phyloP scores from a whole-genome alignment of 345 rosid species.

The Noccaea caerulescens region DNA sequence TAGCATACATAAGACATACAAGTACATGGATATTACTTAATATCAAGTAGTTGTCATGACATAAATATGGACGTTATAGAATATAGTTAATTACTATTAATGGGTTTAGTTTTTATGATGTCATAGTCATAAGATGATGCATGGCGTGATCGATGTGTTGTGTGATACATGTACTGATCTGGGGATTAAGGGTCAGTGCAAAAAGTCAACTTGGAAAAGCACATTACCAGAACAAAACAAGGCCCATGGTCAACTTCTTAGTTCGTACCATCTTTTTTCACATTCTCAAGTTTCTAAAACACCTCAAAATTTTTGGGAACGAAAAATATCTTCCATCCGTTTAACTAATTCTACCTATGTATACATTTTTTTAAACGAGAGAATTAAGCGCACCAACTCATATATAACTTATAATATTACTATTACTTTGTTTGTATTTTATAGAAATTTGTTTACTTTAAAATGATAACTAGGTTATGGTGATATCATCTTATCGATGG shows the following conservation, averaged over 20 bases:
- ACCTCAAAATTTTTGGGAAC: conserved; percentile 19
- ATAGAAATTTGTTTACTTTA: background rate
- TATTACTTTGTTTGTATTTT: conserved; percentile 5
- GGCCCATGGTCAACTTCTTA: conserved; percentile 26
- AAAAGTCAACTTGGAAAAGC: conserved; percentile 41
- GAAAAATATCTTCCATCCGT: conserved; percentile 17
- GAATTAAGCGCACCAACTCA: conserved; percentile 1
- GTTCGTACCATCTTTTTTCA: conserved; percentile 6
- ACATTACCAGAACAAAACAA: conserved; percentile 35
- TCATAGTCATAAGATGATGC: conserved; percentile 13
- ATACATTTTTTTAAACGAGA: background rate
- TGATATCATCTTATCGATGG: background rate
- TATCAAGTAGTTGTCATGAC: background rate
- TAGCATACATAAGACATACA: background rate
- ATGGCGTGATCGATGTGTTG: conserved; percentile 25
- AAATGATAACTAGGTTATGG: background rate
- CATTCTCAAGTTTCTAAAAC: conserved; percentile 29
- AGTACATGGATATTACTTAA: background rate
- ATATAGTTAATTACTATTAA: background rate
- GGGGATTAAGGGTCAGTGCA: conserved; percentile 32
- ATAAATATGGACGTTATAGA: background rate
- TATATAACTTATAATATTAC: background rate
- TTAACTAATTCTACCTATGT: background rate
- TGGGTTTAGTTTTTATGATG: conserved; percentile 12
- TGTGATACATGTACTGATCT: conserved; percentile 37